Conservation (phyloP, 1,284 basidiomycete species). For the Papiliotrema terrestris region DNA sequence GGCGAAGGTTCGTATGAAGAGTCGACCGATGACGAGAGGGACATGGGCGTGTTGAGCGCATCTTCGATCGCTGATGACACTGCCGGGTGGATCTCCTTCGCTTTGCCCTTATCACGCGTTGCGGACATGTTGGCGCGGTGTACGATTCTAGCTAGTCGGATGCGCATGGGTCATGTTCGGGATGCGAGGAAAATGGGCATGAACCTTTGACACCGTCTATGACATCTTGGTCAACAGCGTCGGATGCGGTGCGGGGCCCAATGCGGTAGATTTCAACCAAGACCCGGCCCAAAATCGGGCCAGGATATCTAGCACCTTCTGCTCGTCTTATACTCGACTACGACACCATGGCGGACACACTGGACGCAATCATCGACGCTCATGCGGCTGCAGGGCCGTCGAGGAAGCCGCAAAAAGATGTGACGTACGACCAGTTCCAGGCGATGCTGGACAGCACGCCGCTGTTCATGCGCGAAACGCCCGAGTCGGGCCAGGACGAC, state of each 20-base stretch:
- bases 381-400: slow-evolving; percentile 17
- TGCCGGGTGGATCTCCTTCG: neutral
- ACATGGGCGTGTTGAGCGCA: slow-evolving; percentile 30
- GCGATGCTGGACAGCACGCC: slow-evolving; percentile 54
- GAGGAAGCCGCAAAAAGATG: slow-evolving; percentile 22
- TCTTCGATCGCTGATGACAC: slow-evolving; percentile 16
- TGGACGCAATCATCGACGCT: slow-evolving; percentile 21
- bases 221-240: neutral
- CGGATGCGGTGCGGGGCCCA: neutral
- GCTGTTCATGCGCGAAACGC: slow-evolving; percentile 88
- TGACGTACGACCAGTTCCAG: slow-evolving; percentile 36
- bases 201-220: neutral
- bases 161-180: neutral
- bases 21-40: slow-evolving; percentile 18
- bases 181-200: neutral
- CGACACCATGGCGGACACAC: neutral
- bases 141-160: neutral
- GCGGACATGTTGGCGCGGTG: neutral
- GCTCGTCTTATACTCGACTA: too few relatives aligned
- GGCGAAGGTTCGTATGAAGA: slow-evolving; percentile 12
- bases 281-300: neutral
- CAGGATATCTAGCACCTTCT: neutral
- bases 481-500: slow-evolving; percentile 59
- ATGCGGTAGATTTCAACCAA: neutral
- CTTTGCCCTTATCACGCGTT: neutral